These are phyloP conservation scores for Orbilia brochopaga DNA, from an alignment of 2,329 filamentous ascomycete species.

Conservation along the genomic window DNA sequence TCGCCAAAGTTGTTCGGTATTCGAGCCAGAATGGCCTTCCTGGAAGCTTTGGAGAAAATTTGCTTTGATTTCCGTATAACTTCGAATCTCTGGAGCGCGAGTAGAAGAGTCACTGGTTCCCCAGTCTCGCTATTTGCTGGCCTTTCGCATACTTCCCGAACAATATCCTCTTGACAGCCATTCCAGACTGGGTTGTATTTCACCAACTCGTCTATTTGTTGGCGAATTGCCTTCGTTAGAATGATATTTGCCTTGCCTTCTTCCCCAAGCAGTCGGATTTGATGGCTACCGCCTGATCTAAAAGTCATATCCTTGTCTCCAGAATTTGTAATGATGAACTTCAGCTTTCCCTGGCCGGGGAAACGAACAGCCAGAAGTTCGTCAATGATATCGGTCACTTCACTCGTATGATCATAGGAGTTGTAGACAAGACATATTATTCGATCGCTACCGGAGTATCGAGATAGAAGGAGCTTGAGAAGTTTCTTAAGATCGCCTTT, in stretches of 20 bases:
- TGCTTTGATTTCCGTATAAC: neutral
- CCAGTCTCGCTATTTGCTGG: neutral
- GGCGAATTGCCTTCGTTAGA: neutral
- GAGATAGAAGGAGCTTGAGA: slow-evolving; percentile 2
- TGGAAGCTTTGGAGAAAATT: neutral
- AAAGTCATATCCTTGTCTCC: neutral
- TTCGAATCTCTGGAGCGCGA: slow-evolving; percentile 3
- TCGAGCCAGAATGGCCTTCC: neutral
- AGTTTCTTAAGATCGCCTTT: neutral
- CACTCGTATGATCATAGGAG: neutral
- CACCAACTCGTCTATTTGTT: slow-evolving; percentile 6
- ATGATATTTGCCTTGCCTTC: neutral
- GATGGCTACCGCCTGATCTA: neutral
- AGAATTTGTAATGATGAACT: neutral
- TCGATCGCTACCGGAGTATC: neutral
- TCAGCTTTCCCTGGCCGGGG: neutral
- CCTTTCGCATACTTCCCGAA: neutral
- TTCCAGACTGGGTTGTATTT: slow-evolving; percentile 3
- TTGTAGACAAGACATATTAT: slow-evolving; percentile 4
- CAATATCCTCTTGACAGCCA: slow-evolving; percentile 1
- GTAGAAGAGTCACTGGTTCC: neutral
- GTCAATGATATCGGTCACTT: neutral
- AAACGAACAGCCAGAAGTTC: neutral
- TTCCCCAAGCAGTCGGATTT: neutral
- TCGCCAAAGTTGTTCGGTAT: slow-evolving; percentile 1